Evolutionary conservation across 495 filamentous ascomycete genomes (phyloP).

Genomic region (Pyrenula aspistea): DNA sequence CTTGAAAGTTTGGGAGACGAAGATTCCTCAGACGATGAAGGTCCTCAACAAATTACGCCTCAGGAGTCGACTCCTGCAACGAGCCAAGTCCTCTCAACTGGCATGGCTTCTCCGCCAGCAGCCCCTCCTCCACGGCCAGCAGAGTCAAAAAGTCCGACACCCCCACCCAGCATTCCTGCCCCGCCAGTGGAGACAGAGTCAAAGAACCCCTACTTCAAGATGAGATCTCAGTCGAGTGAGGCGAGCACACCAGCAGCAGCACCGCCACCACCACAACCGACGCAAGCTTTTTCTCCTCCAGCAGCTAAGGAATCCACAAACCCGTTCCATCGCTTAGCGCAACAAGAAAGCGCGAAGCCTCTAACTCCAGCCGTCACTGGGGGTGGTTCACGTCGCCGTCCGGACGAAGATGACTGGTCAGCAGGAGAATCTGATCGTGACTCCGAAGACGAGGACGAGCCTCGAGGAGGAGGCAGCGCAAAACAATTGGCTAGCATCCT

Average conservation of each 20-base stretch:
- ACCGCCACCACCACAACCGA: neutral
- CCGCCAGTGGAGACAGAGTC: slow-evolving; percentile 32
- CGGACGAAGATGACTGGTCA: slow-evolving; percentile 83
- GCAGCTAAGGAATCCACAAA: slow-evolving; percentile 61
- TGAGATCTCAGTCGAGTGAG: slow-evolving; percentile 38
- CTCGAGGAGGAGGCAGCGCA: slow-evolving; percentile 65
- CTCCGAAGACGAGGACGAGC: slow-evolving; percentile 58
- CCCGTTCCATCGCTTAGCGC: slow-evolving; percentile 85
- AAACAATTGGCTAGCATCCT: slow-evolving; percentile 87
- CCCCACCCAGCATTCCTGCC: slow-evolving; percentile 12
- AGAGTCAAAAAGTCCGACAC: slow-evolving; percentile 13
- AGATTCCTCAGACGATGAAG: slow-evolving; percentile 81
- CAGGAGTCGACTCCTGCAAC: slow-evolving; percentile 71
- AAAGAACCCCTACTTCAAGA: slow-evolving; percentile 66
- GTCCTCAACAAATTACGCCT: slow-evolving; percentile 65
- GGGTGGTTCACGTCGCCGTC: slow-evolving; percentile 28
- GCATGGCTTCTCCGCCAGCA: slow-evolving; percentile 31
- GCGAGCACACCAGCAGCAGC: slow-evolving; percentile 1
- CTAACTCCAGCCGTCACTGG: slow-evolving; percentile 4
- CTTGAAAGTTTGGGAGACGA: slow-evolving; percentile 71
- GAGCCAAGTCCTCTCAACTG: slow-evolving; percentile 40
- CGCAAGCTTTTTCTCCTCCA: slow-evolving; percentile 14
- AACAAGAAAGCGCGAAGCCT: slow-evolving; percentile 31
- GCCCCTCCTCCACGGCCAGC: slow-evolving; percentile 31
- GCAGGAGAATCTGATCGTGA: slow-evolving; percentile 63